Evolutionary conservation across 75 land plant species (phyloP), one percentile per base, ranked within the genome.

Genomic region (Chamaecyparis obtusa): DNA sequence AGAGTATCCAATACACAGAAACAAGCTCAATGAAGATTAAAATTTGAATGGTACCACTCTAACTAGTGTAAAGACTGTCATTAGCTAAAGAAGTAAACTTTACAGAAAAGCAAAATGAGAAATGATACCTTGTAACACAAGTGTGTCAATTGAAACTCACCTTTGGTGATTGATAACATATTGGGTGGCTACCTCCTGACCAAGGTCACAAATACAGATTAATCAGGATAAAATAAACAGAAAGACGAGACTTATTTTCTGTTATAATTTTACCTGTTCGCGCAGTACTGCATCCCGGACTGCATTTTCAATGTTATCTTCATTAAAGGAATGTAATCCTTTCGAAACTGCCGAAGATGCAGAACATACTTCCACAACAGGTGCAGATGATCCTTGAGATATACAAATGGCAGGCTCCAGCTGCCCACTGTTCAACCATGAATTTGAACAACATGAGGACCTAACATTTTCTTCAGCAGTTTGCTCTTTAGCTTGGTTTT

Each of bases 101-200:
- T 84, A 39, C 27, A 10, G 37, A 13, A 87, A 16, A 83, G 27
- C 24, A 37, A 41, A 24, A 82, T 83, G 36, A n/a, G 33, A 83
- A 83, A 67, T 46, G 64, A 48, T 44, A 30, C 39, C 35, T n/a
- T 48, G 9, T 48, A 21, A 6, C 85, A 30, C 33, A n/a, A 9
- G 41, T 51, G 27, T 27, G 37, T 33, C 21, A 82, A 84, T 87
- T 27, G 83, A 35, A 87, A 44, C 87, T 35, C 72, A 93, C 94
- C 96, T 94, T 75, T 92, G 95, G 27, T 86, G 76, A 21, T 88
- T 93, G 44, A 96, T 96, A n/a, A 96, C 87, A 85, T 91, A 84
- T 74, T 93, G 95, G 16, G 91, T 88, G 24, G 92, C 94, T 80
- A 90, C 87, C 90, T 94, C 97, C 96, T 96, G 87, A 43, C 11